Conservation (phyloP, 2,329 filamentous ascomycete species). For the Pseudogymnoascus sp. region DNA sequence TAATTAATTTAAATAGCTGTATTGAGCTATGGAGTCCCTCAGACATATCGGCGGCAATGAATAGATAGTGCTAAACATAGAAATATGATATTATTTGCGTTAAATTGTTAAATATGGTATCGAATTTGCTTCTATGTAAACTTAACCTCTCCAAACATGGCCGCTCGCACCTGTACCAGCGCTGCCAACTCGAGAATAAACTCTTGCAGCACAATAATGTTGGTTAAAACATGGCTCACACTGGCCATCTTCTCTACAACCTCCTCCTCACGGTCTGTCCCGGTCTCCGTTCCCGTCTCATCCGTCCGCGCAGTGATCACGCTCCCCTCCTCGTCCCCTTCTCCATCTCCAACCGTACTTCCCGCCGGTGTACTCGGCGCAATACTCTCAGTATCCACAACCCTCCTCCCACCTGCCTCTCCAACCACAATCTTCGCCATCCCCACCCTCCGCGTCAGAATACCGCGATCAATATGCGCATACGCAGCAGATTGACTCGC, state of each 20-base stretch:
- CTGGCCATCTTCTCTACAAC: conserved; percentile 44
- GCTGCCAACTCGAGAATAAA: conserved; percentile 74
- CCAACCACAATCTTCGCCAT: conserved; percentile 33
- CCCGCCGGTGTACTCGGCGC: conserved; percentile 14
- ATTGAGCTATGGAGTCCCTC: not conserved
- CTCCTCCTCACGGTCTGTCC: conserved; percentile 23
- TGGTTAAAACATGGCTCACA: conserved; percentile 73
- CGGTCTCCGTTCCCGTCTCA: conserved; percentile 20
- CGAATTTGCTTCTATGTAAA: conserved; percentile 40
- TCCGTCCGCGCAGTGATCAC: conserved; percentile 11
- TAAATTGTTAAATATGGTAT: not conserved
- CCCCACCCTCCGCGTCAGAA: conserved; percentile 50
- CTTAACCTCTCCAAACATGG: conserved; percentile 69
- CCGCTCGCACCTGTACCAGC: conserved; percentile 66
- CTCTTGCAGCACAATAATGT: conserved; percentile 71
- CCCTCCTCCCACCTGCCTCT: not conserved
- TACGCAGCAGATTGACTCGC: conserved; percentile 52
- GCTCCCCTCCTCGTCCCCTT: conserved; percentile 20
- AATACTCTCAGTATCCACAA: conserved; percentile 13
- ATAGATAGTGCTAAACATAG: not conserved
- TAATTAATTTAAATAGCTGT: not conserved
- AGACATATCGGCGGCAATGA: not conserved
- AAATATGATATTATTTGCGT: not conserved
- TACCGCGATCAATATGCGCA: conserved; percentile 58
- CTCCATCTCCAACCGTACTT: conserved; percentile 23